Base-by-base conservation (phyloP, 202 grass and related monocot species). In the Bolboschoenoplectus hybrid region DNA sequence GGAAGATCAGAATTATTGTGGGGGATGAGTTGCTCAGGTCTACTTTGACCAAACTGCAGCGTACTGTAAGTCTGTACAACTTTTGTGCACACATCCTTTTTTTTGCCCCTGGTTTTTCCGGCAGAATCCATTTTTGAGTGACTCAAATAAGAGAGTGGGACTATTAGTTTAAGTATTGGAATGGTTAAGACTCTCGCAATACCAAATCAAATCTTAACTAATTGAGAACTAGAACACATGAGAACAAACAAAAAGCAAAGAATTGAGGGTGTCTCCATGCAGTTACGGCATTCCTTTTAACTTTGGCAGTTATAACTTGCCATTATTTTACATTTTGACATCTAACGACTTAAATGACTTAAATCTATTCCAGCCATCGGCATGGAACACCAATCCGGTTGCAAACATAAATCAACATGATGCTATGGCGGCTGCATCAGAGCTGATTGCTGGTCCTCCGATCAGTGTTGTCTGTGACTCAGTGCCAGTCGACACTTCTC, bases 1-100 rank as follows among this genome's bases (percentile, higher is more conserved):
- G 84, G 72, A 94, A 91, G 32, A 92, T 92, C 63, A 90, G 85
- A 82, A 53, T 88, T 74, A 83, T 91, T 66, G 87, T 92, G 52
- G 94, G 90, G 61, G 81, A 97, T 17, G 75, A 92, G 75, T 51
- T 97, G 41, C 77, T 94, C 67, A 38, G 86, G 67, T 88, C 86
- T 80, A 88, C 89, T 13, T 67, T 97, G 55, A 84, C 61, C 62
- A 86, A 88, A 67, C 39, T 91, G 67, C 87, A 86, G 50, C 86
- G 75, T 58, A 69, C 79, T 91, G 94, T 97, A 91, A 91, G 91
- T 88, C 39, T 82, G 3, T 0, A 6, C 35, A 79, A 79, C 52
- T 10, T 79, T 43, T 41, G 55, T 79, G 75, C 11, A 40, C 1
- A 58, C 14, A 36, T 60, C 32, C 6, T 9, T 79, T 41, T 16